Base-by-base conservation (phyloP, 2,329 filamentous ascomycete species). In the Xylariaceae sp. region DNA sequence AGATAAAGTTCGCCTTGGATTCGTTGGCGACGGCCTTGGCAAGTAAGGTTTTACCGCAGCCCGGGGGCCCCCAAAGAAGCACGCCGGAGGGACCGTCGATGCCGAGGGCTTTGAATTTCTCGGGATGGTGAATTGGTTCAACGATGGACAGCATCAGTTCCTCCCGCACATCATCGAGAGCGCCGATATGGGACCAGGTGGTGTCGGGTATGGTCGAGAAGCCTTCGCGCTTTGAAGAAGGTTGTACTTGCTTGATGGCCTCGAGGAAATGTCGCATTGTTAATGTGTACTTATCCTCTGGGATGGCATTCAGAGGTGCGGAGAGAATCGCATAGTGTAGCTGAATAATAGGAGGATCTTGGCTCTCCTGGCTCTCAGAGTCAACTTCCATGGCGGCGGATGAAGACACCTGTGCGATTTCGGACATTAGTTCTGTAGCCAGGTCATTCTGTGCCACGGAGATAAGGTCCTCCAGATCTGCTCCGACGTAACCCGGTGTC, bases 21-120 rank as follows among this genome's bases (percentile, higher is more conserved):
- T 96, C 91, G 70, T 95, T 95, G 51, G 94, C 94, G 4, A 96
- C 91, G 3, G 94, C 94, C 73, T 97, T 96, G 16, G 94, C 94
- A 1, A 99, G 84, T 1, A 99, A 80, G 0, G 94, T 99, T 71
- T 99, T 99, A 64, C 94, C 94, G 70, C 94, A 99, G 6, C 94
- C 94, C 0, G 94, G 94, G 1, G 94, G 94, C 0, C 94, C 94
- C 90, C 92, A 99, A 51, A 99, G 88, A 0, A 99, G 79, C 2
- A 96, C 90, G 15, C 94, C 94, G 0, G 89, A 88, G 0, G 90
- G 88, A 0, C 88, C 84, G 19, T 83, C 85, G 61, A 96, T 88
- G 65, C 92, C 92, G 6, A 94, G 84, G 8, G 79, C 77, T 29
- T 80, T 80, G 70, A 92, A 97, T 40, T 85, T 76, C 32, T 89